These are phyloP conservation scores for Plasmodium yoelii DNA, from an alignment of 169 alveolate genomes.

Conservation along the genomic window DNA sequence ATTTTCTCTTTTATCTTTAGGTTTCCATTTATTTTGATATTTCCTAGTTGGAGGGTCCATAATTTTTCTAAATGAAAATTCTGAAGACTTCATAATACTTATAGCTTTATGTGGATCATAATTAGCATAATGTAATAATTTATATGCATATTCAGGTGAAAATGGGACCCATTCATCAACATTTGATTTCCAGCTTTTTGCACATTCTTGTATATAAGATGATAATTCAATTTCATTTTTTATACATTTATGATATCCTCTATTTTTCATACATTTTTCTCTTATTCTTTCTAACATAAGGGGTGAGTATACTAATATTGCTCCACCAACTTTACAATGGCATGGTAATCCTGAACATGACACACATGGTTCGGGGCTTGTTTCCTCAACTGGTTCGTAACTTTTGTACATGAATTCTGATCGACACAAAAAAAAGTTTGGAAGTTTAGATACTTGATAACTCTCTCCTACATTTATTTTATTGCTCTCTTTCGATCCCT, in stretches of 20 bases:
- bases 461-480: slow-evolving; percentile 86
- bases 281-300: slow-evolving; percentile 60
- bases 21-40: slow-evolving; percentile 92
- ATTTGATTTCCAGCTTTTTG: slow-evolving; percentile 89
- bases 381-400: slow-evolving; percentile 44
- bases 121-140: slow-evolving; percentile 89
- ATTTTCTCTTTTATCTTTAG: slow-evolving; percentile 89
- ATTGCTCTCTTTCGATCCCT: slow-evolving; percentile 85
- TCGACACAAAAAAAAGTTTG: slow-evolving; percentile 84
- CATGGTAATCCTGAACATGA: slow-evolving; percentile 67
- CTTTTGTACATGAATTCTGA: slow-evolving; percentile 73
- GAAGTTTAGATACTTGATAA: slow-evolving; percentile 90
- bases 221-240: slow-evolving; percentile 81
- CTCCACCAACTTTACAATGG: slow-evolving; percentile 64
- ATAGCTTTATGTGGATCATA: slow-evolving; percentile 91
- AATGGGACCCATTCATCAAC: slow-evolving; percentile 91
- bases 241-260: slow-evolving; percentile 73
- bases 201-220: slow-evolving; percentile 87
- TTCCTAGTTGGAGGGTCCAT: slow-evolving; percentile 90
- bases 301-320: slow-evolving; percentile 72
- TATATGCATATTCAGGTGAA: slow-evolving; percentile 91
- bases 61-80: slow-evolving; percentile 76
- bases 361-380: slow-evolving; percentile 41
- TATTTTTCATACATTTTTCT: slow-evolving; percentile 55
- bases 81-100: slow-evolving; percentile 81